These are phyloP conservation scores for Claviceps capensis DNA, from an alignment of 2,329 filamentous ascomycete genomes.

Conservation along the genomic window DNA sequence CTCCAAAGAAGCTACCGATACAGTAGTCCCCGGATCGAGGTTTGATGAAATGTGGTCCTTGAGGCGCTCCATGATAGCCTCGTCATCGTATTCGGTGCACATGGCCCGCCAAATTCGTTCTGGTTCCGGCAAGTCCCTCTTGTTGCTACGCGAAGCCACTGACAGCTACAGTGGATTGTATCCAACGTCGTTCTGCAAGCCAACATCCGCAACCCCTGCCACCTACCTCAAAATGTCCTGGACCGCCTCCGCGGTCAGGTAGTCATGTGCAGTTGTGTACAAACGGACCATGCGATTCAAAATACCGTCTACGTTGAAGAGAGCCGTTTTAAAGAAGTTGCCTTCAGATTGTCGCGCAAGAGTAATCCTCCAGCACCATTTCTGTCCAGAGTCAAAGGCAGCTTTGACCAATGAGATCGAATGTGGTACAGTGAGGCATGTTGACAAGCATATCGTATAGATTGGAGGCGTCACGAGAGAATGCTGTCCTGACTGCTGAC, in stretches of 20 bases:
- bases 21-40: conserved; percentile 39
- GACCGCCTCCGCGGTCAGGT: neutral
- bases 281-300: neutral
- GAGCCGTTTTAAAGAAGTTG: neutral
- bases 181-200: neutral
- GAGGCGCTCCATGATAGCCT: conserved; percentile 29
- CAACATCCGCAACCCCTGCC: neutral
- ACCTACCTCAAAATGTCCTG: neutral
- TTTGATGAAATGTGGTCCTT: conserved; percentile 41
- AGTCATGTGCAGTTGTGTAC: neutral
- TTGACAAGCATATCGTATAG: neutral
- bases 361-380: neutral
- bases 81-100: conserved; percentile 19
- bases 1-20: conserved; percentile 15
- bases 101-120: neutral
- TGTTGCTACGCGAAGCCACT: accelerated
- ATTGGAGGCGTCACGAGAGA: neutral
- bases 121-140: neutral
- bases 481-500: neutral
- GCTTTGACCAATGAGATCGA: neutral
- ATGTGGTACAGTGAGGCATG: neutral
- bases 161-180: neutral
- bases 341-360: neutral
- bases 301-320: neutral
- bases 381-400: neutral